Evolutionary conservation across 371 early-diverging fungal species (phyloP).

Genomic region (Apophysomyces variabilis): DNA sequence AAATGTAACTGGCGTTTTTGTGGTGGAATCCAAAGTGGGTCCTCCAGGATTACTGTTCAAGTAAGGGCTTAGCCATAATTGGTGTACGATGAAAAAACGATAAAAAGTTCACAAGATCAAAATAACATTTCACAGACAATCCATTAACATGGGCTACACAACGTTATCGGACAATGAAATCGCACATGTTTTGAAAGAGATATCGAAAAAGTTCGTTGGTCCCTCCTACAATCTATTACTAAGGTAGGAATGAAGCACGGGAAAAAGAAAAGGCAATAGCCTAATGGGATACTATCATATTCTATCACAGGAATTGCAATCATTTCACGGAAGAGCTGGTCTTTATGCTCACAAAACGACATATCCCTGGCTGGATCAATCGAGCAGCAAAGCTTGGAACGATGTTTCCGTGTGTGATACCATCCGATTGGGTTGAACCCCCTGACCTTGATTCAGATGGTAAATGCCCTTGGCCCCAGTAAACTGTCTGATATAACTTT

Average conservation of each 20-base stretch:
- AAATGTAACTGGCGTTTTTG: slow-evolving; percentile 66
- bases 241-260: slow-evolving; percentile 24
- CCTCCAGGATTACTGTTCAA: slow-evolving; percentile 65
- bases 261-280: not conserved
- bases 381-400: slow-evolving; percentile 60
- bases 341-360: slow-evolving; percentile 40
- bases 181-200: slow-evolving; percentile 38
- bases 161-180: slow-evolving; percentile 48
- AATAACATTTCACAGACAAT: slow-evolving; percentile 35
- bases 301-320: slow-evolving; percentile 55
- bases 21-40: slow-evolving; percentile 59
- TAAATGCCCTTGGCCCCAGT: slow-evolving; percentile 3
- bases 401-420: slow-evolving; percentile 65
- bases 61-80: slow-evolving; percentile 33
- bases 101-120: not conserved
- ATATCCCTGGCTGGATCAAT: slow-evolving; percentile 61
- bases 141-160: slow-evolving; percentile 56
- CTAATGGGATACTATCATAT: not conserved
- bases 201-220: slow-evolving; percentile 58
- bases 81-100: not conserved
- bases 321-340: slow-evolving; percentile 60
- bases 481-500: slow-evolving; percentile 1
- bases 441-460: slow-evolving; percentile 43
- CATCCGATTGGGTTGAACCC: slow-evolving; percentile 61
- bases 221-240: slow-evolving; percentile 57